These are phyloP conservation scores for Daedalea quercina DNA, from an alignment of 768 basidiomycete genomes.

Conservation along the genomic window DNA sequence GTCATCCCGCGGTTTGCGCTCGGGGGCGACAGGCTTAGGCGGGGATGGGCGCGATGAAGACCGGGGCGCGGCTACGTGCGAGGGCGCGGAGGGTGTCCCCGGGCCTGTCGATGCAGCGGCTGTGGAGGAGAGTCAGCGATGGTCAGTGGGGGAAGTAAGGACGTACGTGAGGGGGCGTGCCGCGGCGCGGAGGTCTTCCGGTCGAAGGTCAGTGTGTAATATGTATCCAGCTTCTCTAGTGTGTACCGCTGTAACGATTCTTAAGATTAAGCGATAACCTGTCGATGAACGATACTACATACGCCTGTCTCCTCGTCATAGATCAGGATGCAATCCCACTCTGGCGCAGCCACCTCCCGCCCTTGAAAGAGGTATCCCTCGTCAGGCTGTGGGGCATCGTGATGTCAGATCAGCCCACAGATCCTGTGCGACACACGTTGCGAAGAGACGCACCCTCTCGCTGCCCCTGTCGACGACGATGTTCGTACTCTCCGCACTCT, in stretches of 20 bases:
- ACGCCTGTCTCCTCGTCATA: conserved; percentile 74
- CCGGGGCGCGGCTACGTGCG: conserved; percentile 9
- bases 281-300: conserved; percentile 18
- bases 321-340: conserved; percentile 72
- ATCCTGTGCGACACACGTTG: not conserved
- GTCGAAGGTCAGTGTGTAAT: conserved; percentile 47
- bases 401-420: conserved; percentile 5
- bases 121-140: not conserved
- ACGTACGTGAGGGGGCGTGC: conserved; percentile 22
- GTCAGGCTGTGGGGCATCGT: conserved; percentile 30
- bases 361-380: conserved; percentile 55
- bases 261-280: not conserved
- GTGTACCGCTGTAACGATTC: conserved; percentile 48
- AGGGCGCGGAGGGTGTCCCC: conserved; percentile 11
- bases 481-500: conserved; percentile 41
- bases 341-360: conserved; percentile 50
- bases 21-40: conserved; percentile 12
- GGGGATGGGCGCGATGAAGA: not conserved
- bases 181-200: conserved; percentile 31
- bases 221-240: conserved; percentile 70
- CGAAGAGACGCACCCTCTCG: conserved; percentile 41
- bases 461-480: conserved; percentile 63
- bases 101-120: not conserved
- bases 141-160: conserved; percentile 12
- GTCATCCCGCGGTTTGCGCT: conserved; percentile 6